These are phyloP conservation scores for Venturia pyrina DNA, from an alignment of 2,329 filamentous ascomycete genomes.

Conservation along the genomic window DNA sequence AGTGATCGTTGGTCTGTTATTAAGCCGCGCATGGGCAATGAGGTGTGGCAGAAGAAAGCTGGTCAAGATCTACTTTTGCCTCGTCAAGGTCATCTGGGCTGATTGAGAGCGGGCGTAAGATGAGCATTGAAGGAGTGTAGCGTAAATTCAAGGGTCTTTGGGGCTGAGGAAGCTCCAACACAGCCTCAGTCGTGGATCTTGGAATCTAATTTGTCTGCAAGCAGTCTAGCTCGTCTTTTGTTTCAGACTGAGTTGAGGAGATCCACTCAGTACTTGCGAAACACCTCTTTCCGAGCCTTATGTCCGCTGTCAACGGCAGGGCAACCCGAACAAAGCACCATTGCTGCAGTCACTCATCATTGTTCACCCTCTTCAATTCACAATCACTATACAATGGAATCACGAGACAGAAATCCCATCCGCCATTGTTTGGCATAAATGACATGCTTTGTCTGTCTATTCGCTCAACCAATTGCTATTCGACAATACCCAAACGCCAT, in stretches of 20 bases:
- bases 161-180: not conserved
- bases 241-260: not conserved
- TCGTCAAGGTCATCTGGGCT: not conserved
- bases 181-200: not conserved
- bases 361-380: not conserved
- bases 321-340: not conserved
- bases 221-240: not conserved
- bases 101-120: not conserved
- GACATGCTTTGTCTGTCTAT: not conserved
- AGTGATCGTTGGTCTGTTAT: not conserved
- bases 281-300: not conserved
- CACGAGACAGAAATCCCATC: not conserved
- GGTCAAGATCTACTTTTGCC: not conserved
- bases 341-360: not conserved
- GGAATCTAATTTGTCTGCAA: not conserved
- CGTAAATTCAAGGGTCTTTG: not conserved
- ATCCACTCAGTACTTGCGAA: constrained; percentile 1
- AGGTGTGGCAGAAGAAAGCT: not conserved
- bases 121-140: not conserved
- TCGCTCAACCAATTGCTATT: not conserved
- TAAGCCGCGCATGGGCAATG: not conserved
- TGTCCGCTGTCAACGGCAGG: not conserved
- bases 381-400: not conserved
- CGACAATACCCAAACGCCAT: not conserved
- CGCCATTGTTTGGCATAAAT: not conserved